Percentiles rank a stretch among this genome's conserved stretches.
These are phyloP conservation scores for Dothistroma septosporum DNA, from an alignment of 2,329 filamentous ascomycete species.

Conservation along the genomic window DNA sequence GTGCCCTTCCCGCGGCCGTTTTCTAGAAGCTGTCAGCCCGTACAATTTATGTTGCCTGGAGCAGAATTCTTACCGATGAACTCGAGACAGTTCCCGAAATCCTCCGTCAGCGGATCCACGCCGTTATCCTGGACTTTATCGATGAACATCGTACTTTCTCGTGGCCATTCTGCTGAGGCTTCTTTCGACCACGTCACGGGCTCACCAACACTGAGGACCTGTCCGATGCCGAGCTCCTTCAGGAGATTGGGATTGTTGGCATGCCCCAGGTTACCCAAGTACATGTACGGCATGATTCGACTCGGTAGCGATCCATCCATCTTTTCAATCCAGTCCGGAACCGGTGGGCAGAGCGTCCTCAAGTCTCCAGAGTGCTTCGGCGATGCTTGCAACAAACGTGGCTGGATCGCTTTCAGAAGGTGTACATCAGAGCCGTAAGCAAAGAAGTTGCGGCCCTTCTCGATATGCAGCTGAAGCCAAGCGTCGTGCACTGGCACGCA, in stretches of 20 bases:
- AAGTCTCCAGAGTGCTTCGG: slow-evolving; percentile 51
- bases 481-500: slow-evolving; percentile 75
- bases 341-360: slow-evolving; percentile 50
- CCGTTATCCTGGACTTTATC: slow-evolving; percentile 93
- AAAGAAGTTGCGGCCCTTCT: slow-evolving; percentile 87
- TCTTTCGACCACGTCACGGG: slow-evolving; percentile 73
- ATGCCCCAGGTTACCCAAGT: slow-evolving; percentile 86
- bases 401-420: slow-evolving; percentile 71
- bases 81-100: slow-evolving; percentile 79
- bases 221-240: slow-evolving; percentile 72
- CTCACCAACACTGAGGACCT: slow-evolving; percentile 90
- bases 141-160: slow-evolving; percentile 73
- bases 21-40: slow-evolving; percentile 50
- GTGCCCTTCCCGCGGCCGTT: slow-evolving; percentile 70
- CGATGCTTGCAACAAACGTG: slow-evolving; percentile 68
- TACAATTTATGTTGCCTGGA: slow-evolving; percentile 1
- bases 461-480: slow-evolving; percentile 79
- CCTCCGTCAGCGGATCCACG: slow-evolving; percentile 81
- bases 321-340: slow-evolving; percentile 75
- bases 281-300: slow-evolving; percentile 87
- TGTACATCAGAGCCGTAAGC: slow-evolving; percentile 88
- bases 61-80: slow-evolving; percentile 72
- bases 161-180: slow-evolving; percentile 65
- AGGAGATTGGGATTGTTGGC: slow-evolving; percentile 90
- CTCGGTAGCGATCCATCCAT: slow-evolving; percentile 91